phyloP scores from a whole-genome alignment of 1,139 yeast species.

The Candida mesenterica region DNA sequence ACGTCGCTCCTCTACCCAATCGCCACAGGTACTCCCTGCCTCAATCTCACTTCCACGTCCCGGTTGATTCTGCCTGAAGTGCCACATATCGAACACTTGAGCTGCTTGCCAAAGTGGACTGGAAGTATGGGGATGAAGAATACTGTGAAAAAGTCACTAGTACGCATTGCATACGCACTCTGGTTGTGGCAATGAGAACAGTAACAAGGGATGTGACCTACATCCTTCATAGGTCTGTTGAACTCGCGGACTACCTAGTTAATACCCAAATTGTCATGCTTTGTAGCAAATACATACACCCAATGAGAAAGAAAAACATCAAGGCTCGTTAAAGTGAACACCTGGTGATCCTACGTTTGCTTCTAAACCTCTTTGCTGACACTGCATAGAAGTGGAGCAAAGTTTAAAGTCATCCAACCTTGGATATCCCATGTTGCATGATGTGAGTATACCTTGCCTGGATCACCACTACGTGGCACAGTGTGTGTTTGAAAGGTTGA shows the following conservation, averaged over 20 bases:
- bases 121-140: slow-evolving; percentile 48
- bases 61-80: slow-evolving; percentile 39
- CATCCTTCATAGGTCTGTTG: slow-evolving; percentile 17
- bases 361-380: no score
- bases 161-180: slow-evolving; percentile 41
- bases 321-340: slow-evolving; percentile 3
- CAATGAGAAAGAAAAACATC: slow-evolving; percentile 10
- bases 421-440: no score
- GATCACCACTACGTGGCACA: no score
- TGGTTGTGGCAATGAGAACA: slow-evolving; percentile 42
- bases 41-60: slow-evolving; percentile 30
- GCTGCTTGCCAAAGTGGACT: slow-evolving; percentile 36
- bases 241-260: slow-evolving; percentile 16
- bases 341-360: no score
- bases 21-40: slow-evolving; percentile 44
- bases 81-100: slow-evolving; percentile 45
- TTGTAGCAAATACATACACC: slow-evolving; percentile 8
- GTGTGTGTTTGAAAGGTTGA: no score
- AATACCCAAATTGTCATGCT: no score
- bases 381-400: no score
- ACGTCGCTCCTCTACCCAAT: no score
- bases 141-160: slow-evolving; percentile 43
- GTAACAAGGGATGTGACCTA: slow-evolving; percentile 16
- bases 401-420: no score
- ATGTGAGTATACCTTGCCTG: no score